phyloP scores from a whole-genome alignment of 2,329 filamentous ascomycete genomes.

The Neoarthrinium moseri region DNA sequence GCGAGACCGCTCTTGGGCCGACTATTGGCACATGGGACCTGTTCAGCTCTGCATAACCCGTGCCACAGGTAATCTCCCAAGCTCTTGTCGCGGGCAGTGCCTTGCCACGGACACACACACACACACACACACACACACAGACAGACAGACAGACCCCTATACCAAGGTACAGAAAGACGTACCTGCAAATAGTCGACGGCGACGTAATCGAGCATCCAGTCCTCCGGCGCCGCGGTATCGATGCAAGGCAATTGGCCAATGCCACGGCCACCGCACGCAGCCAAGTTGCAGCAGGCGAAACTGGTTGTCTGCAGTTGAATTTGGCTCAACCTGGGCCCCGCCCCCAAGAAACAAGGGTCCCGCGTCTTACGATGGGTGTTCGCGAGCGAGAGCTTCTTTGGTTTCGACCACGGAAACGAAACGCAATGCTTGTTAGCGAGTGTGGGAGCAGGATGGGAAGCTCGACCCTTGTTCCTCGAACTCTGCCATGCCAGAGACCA shows the following conservation, averaged over 20 bases:
- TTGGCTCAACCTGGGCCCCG: not conserved
- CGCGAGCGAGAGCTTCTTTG: too few relatives aligned
- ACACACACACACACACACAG: not conserved
- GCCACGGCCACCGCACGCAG: not conserved
- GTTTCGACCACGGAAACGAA: too few relatives aligned
- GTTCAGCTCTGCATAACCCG: constrained; percentile 1
- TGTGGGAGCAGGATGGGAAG: too few relatives aligned
- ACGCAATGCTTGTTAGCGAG: too few relatives aligned
- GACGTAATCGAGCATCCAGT: not conserved
- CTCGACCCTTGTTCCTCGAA: not conserved
- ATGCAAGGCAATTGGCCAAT: constrained; percentile 5
- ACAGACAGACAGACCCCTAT: too few relatives aligned
- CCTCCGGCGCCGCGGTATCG: not conserved
- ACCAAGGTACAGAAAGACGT: too few relatives aligned
- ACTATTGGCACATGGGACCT: not conserved
- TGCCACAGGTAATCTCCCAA: not conserved
- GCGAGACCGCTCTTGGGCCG: not conserved
- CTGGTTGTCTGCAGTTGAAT: constrained; percentile 1
- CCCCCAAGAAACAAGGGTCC: not conserved
- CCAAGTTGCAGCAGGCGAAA: not conserved
- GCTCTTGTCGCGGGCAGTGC: constrained; percentile 2
- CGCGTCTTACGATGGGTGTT: too few relatives aligned
- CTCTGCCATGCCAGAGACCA: not conserved
- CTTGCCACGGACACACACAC: not conserved
- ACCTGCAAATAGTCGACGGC: not conserved